Evolutionary conservation across 495 filamentous ascomycete genomes (phyloP).

Genomic region (Podospora fimiseda): DNA sequence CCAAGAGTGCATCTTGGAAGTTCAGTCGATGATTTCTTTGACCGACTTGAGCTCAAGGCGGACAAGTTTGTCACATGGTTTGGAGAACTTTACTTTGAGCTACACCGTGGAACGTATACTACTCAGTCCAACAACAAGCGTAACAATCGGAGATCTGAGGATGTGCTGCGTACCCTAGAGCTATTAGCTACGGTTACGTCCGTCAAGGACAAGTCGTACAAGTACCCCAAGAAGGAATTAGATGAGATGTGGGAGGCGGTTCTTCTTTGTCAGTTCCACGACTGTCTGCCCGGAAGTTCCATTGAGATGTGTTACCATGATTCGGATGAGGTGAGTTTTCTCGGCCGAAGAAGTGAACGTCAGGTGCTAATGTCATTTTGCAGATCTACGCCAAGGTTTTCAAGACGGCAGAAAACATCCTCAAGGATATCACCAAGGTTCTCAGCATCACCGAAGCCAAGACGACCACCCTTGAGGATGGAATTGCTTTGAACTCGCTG

Average conservation of each 20-base stretch:
- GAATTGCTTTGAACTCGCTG: constrained; percentile 68
- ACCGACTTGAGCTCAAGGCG: constrained; percentile 66
- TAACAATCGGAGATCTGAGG: constrained; percentile 82
- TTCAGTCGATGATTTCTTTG: constrained; percentile 96
- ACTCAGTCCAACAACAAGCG: constrained; percentile 96
- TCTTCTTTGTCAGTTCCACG: constrained; percentile 91
- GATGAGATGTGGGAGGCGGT: constrained; percentile 90
- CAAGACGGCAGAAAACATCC: constrained; percentile 60
- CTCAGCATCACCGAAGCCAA: constrained; percentile 51
- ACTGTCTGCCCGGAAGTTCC: constrained; percentile 88
- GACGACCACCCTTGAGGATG: constrained; percentile 28
- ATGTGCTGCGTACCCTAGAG: constrained; percentile 79
- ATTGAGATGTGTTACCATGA: constrained; percentile 98
- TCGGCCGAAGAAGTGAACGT: constrained; percentile 6
- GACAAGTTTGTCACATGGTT: constrained; percentile 92
- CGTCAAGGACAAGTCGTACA: constrained; percentile 60
- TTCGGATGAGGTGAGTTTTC: constrained; percentile 58
- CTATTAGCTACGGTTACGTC: constrained; percentile 82
- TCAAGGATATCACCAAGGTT: constrained; percentile 59
- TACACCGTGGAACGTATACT: constrained; percentile 94
- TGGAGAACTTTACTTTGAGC: constrained; percentile 94
- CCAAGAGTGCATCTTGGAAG: constrained; percentile 85
- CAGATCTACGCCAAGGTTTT: constrained; percentile 80
- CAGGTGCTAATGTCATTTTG: neutral
- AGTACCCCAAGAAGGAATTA: constrained; percentile 85